Base-by-base conservation (phyloP, 768 basidiomycete genomes). In the Xerocomus spinulosus region DNA sequence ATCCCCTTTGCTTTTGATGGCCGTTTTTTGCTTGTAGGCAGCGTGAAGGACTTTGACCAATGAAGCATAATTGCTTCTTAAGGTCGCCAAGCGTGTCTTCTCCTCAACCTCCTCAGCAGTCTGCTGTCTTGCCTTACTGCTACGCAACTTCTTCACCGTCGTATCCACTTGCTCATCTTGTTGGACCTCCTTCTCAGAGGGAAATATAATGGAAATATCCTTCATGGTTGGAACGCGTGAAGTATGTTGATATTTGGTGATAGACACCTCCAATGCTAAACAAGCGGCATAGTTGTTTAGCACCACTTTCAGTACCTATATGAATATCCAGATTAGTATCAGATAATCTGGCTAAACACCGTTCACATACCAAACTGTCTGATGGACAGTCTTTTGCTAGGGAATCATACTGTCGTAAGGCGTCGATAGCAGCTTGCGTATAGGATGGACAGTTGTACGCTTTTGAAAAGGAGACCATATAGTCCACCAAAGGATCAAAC, bases 171-270 rank as follows among this genome's bases (percentile, higher is more conserved):
- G n/a, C n/a, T n/a, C n/a, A n/a, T n/a, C n/a, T n/a, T n/a, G n/a
- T n/a, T n/a, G n/a, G n/a, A n/a, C n/a, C n/a, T 48, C 25, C 55
- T 57, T 44, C 4, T 17, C 23, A 24, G n/a, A 30, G 24, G 23
- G 24, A 26, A 40, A 9, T 9, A 37, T 20, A 20, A 9, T 6
- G 2, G 5, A 8, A 3, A 37, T 18, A 9, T 37, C 36, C 20
- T 37, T 37, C 12, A 20, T 9, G 10, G 36, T 37, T 14, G 20
- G 18, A 37, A 37, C 36, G 5, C 20, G 36, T 18, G 10, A 20
- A 37, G 36, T 37, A 18, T 37, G 36, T 37, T 9, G 36, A 10
- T 37, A 37, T 2, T 20, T 12, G 20, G 36, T 18, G 13, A 37
- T 10, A 3, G 36, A 18, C 10, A 37, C 36, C 20, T 37, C 36